Percentiles rank a stretch among this genome's conserved stretches.
These are phyloP conservation scores for Hansenula anomala DNA, from an alignment of 1,139 yeast genomes.

Conservation along the genomic window DNA sequence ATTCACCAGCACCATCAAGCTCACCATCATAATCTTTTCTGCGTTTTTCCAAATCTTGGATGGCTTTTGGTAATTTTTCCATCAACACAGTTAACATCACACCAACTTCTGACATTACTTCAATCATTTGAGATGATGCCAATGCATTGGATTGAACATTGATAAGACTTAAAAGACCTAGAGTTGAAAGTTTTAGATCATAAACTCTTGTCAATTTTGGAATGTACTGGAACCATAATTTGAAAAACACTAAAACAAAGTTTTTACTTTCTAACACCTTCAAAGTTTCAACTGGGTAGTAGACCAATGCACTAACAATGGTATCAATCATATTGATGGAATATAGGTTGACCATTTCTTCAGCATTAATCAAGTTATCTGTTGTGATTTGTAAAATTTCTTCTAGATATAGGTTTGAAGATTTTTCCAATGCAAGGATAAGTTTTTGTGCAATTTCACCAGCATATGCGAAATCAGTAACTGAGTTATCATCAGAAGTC, in stretches of 20 bases:
- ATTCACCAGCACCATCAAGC: conserved; percentile 27
- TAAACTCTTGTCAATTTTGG: conserved; percentile 66
- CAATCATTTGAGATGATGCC: conserved; percentile 24
- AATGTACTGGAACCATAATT: conserved; percentile 60
- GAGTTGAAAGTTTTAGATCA: conserved; percentile 70
- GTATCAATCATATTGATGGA: conserved; percentile 59
- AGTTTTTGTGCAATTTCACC: conserved; percentile 29
- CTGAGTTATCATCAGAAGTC: conserved; percentile 21
- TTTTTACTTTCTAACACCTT: conserved; percentile 43
- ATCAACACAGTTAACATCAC: conserved; percentile 44
- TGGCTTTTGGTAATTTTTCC: conserved; percentile 64
- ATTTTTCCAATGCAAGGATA: conserved; percentile 26
- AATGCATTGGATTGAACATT: no score
- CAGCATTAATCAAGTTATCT: conserved; percentile 22
- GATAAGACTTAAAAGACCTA: conserved; percentile 60
- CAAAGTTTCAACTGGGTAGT: conserved; percentile 55
- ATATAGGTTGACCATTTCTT: conserved; percentile 32
- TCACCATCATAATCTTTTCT: conserved; percentile 49
- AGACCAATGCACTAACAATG: conserved; percentile 60
- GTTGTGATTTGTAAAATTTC: conserved; percentile 22
- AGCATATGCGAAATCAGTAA: conserved; percentile 19
- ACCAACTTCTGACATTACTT: conserved; percentile 34
- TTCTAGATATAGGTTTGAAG: conserved; percentile 22
- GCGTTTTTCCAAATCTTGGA: conserved; percentile 57
- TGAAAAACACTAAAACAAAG: conserved; percentile 49